These are phyloP conservation scores for Fusarium euwallaceae DNA, from an alignment of 2,329 filamentous ascomycete genomes.

Conservation along the genomic window DNA sequence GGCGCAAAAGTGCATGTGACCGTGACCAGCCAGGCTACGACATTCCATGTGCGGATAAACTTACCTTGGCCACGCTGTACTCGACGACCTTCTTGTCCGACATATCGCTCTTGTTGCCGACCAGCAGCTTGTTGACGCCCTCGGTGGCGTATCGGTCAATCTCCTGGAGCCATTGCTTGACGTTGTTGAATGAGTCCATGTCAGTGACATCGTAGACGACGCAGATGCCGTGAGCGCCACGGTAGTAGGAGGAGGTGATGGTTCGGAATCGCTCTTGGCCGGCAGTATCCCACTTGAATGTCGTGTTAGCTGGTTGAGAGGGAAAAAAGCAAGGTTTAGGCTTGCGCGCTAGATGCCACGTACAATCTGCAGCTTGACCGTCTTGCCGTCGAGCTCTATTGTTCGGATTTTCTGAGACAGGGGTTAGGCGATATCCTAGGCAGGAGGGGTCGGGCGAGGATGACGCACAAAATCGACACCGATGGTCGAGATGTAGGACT, in stretches of 20 bases:
- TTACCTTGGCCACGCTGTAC: slow-evolving; percentile 98
- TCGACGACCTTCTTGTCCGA: slow-evolving; percentile 99
- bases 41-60: slow-evolving; percentile 41
- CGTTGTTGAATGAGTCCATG: slow-evolving; percentile 99
- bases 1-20: slow-evolving; percentile 43
- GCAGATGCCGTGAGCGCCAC: slow-evolving; percentile 98
- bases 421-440: slow-evolving; percentile 28
- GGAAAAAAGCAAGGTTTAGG: not conserved
- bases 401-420: slow-evolving; percentile 93
- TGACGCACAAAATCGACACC: slow-evolving; percentile 95
- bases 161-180: slow-evolving; percentile 99
- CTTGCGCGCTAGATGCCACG: slow-evolving; percentile 52
- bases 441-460: not conserved
- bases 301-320: slow-evolving; percentile 24
- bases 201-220: slow-evolving; percentile 99
- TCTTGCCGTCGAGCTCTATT: slow-evolving; percentile 99
- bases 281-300: slow-evolving; percentile 92
- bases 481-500: slow-evolving; percentile 99
- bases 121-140: slow-evolving; percentile 98
- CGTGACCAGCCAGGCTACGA: slow-evolving; percentile 10
- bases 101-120: slow-evolving; percentile 99
- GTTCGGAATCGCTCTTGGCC: slow-evolving; percentile 99
- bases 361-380: slow-evolving; percentile 99
- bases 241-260: slow-evolving; percentile 99
- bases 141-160: slow-evolving; percentile 99